Evolutionary conservation across 257 asterid genomes (phyloP).

Genomic region (Misopates orontium): DNA sequence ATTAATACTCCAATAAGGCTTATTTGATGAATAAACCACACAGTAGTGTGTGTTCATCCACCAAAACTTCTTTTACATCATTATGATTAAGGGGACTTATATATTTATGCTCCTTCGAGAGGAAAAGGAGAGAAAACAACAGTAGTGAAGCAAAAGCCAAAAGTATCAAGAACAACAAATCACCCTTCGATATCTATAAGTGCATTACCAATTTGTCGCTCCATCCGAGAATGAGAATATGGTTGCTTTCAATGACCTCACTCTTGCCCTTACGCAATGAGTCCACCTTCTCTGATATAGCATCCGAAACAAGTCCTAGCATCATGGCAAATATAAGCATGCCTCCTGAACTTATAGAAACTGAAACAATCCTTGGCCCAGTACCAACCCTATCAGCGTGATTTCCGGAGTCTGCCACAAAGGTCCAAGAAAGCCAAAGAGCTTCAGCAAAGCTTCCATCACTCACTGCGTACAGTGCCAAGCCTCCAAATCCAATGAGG

Average conservation of each 20-base stretch:
- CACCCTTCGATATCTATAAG: constrained; percentile 9
- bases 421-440: constrained; percentile 95
- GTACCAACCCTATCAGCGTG: constrained; percentile 90
- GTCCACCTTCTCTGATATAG: constrained; percentile 96
- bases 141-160: constrained; percentile 8
- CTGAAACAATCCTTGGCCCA: constrained; percentile 92
- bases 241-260: constrained; percentile 92
- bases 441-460: constrained; percentile 90
- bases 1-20: not conserved
- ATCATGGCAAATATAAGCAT: constrained; percentile 99
- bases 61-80: constrained; percentile 3
- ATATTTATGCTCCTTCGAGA: not conserved
- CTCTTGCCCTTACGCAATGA: constrained; percentile 96
- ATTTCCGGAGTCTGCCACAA: constrained; percentile 95
- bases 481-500: constrained; percentile 90
- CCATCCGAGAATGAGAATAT: constrained; percentile 97
- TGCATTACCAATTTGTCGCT: constrained; percentile 91
- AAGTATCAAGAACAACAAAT: constrained; percentile 16
- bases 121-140: not conserved
- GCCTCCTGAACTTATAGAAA: constrained; percentile 92
- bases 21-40: constrained; percentile 7
- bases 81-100: constrained; percentile 7
- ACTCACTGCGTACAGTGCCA: constrained; percentile 91
- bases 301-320: constrained; percentile 99
- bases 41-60: constrained; percentile 16